phyloP scores from a whole-genome alignment of 2,329 filamentous ascomycete genomes.

The Diaporthe citriasiana region DNA sequence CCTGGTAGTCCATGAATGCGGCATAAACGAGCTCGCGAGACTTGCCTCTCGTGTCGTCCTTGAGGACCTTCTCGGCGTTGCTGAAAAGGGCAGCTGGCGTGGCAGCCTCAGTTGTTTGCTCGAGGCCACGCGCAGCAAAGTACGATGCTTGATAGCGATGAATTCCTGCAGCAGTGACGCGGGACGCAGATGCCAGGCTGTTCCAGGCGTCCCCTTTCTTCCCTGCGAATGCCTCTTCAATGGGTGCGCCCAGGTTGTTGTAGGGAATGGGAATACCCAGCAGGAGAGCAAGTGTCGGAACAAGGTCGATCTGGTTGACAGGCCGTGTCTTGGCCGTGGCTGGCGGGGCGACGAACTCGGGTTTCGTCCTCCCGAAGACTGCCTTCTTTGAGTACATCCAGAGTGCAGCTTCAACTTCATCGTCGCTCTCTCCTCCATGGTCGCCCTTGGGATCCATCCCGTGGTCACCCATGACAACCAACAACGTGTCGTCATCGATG shows the following conservation, averaged over 20 bases:
- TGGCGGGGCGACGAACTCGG: constrained; percentile 70
- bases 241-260: constrained; percentile 93
- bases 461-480: constrained; percentile 99
- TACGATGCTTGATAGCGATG: constrained; percentile 91
- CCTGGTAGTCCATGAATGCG: constrained; percentile 81
- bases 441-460: constrained; percentile 98
- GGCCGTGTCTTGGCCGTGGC: constrained; percentile 83
- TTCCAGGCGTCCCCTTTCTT: constrained; percentile 77
- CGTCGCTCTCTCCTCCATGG: constrained; percentile 97
- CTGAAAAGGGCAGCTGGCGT: constrained; percentile 71
- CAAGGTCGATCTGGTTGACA: constrained; percentile 90
- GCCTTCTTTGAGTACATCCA: constrained; percentile 98
- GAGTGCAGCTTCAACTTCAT: constrained; percentile 92
- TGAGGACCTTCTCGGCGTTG: constrained; percentile 58
- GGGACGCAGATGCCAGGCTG: constrained; percentile 82
- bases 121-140: constrained; percentile 77
- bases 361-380: constrained; percentile 82
- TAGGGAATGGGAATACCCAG: constrained; percentile 94
- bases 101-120: constrained; percentile 69
- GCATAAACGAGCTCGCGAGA: constrained; percentile 61
- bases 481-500: constrained; percentile 86
- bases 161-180: constrained; percentile 86
- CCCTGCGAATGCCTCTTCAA: constrained; percentile 92
- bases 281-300: constrained; percentile 89
- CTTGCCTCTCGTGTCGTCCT: constrained; percentile 52